Conservation (phyloP, 2,329 filamentous ascomycete species). For the Calonectria naviculata region DNA sequence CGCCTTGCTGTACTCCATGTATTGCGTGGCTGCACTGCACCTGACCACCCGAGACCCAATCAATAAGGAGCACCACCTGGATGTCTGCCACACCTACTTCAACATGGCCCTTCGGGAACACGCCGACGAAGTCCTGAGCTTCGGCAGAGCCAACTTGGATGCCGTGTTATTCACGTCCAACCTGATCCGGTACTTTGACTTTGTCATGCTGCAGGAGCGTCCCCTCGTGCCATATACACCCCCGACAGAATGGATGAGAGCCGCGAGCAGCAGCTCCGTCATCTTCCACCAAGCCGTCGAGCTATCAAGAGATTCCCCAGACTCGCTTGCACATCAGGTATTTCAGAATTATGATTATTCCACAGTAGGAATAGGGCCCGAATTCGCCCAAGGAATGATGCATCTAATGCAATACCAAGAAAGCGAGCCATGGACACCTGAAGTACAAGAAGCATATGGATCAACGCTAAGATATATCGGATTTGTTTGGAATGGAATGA, state of each 20-base stretch:
- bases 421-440: neutral
- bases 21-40: slow-evolving; percentile 12
- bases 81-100: slow-evolving; percentile 6
- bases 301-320: neutral
- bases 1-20: slow-evolving; percentile 11
- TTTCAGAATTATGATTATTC: neutral
- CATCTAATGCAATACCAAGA: slow-evolving; percentile 5
- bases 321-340: neutral
- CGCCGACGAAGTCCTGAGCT: slow-evolving; percentile 1
- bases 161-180: neutral
- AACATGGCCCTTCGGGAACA: slow-evolving; percentile 17
- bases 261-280: slow-evolving; percentile 12
- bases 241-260: slow-evolving; percentile 16
- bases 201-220: slow-evolving; percentile 5
- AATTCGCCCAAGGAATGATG: neutral
- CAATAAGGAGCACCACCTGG: slow-evolving; percentile 7
- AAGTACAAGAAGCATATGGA: slow-evolving; percentile 11
- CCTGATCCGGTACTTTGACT: slow-evolving; percentile 9
- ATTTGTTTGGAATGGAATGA: slow-evolving; percentile 12
- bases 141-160: slow-evolving; percentile 8
- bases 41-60: neutral
- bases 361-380: neutral
- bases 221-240: slow-evolving; percentile 3
- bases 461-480: slow-evolving; percentile 11
- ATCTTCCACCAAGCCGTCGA: neutral